Percentiles rank a stretch among this genome's conserved stretches.
Evolutionary conservation across 345 rosid species (phyloP).

Genomic region (Acer yangbiense): DNA sequence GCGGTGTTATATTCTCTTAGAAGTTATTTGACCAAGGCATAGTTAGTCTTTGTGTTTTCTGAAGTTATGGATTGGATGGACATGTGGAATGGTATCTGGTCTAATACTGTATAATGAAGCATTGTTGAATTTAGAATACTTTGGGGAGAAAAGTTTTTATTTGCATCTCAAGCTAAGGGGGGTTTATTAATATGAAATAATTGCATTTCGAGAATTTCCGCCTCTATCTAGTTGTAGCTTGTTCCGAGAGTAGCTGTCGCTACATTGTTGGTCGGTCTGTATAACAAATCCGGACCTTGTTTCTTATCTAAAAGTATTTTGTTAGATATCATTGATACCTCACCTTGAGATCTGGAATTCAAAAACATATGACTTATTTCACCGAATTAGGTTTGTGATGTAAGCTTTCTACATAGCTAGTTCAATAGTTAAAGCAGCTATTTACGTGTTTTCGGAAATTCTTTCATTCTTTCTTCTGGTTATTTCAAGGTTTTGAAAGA

Average conservation of each 20-base stretch:
- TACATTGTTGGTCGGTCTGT: neutral
- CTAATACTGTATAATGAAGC: neutral
- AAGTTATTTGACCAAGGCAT: neutral
- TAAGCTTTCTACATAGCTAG: neutral
- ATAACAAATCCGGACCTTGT: neutral
- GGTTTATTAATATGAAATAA: neutral
- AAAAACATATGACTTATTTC: neutral
- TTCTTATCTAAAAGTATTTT: neutral
- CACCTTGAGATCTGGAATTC: too few relatives aligned
- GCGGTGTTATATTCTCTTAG: neutral
- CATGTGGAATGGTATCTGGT: neutral
- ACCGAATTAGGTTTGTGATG: constrained; percentile 8
- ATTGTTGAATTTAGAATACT: neutral
- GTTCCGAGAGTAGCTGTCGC: neutral
- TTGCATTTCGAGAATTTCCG: neutral
- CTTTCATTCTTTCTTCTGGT: too few relatives aligned
- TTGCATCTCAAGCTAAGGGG: neutral
- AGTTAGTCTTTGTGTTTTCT: neutral
- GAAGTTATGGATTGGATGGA: neutral
- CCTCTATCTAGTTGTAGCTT: neutral
- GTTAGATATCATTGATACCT: neutral
- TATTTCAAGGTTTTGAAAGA: too few relatives aligned
- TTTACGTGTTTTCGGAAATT: too few relatives aligned
- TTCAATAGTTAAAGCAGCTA: neutral
- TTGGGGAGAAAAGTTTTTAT: neutral